Conservation (phyloP, 208 protist genomes). For the Trypanosoma lewisi region DNA sequence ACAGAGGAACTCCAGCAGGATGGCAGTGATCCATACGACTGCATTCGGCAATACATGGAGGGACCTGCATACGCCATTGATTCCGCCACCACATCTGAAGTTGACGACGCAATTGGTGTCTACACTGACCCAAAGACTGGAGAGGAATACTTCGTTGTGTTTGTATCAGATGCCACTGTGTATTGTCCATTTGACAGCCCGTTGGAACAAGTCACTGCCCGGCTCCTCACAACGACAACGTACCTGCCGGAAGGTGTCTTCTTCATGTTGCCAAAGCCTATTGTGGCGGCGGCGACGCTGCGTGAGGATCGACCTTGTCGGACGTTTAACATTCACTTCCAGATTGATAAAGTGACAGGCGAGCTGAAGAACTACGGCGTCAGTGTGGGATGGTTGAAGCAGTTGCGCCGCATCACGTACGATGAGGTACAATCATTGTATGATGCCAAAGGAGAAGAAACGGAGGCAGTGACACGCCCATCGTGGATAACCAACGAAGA, state of each 20-base stretch:
- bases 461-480: slow-evolving; percentile 17
- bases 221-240: slow-evolving; percentile 78
- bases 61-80: slow-evolving; percentile 85
- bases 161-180: slow-evolving; percentile 86
- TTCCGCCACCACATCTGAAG: slow-evolving; percentile 86
- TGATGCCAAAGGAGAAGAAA: slow-evolving; percentile 12
- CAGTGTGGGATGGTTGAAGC: slow-evolving; percentile 64
- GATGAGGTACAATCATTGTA: slow-evolving; percentile 75
- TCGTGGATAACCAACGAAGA: slow-evolving; percentile 60
- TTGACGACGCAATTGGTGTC: slow-evolving; percentile 87
- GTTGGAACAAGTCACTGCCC: slow-evolving; percentile 81
- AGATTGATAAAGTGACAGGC: slow-evolving; percentile 62
- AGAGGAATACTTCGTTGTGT: slow-evolving; percentile 74
- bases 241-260: slow-evolving; percentile 88
- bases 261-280: slow-evolving; percentile 87
- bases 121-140: slow-evolving; percentile 56
- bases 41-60: slow-evolving; percentile 36
- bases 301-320: slow-evolving; percentile 79
- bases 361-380: slow-evolving; percentile 77
- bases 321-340: slow-evolving; percentile 86
- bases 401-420: slow-evolving; percentile 87
- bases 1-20: slow-evolving; percentile 39
- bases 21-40: slow-evolving; percentile 72
- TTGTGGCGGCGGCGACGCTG: slow-evolving; percentile 84
- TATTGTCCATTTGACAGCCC: slow-evolving; percentile 82